phyloP scores from a whole-genome alignment of 1,139 yeast genomes.

The Lodderomyces orthopsilosis region DNA sequence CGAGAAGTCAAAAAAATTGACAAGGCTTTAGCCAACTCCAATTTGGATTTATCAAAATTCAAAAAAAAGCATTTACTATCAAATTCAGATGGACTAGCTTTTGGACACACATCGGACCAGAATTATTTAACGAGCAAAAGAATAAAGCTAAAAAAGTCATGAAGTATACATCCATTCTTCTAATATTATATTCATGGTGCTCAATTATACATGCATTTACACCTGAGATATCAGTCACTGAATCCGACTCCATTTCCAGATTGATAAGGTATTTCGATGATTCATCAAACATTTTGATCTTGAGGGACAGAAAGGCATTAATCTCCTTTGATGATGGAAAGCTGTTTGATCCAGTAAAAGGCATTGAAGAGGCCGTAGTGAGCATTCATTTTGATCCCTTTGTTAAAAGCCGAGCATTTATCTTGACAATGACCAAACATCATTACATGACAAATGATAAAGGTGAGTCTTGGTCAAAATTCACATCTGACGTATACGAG shows the following conservation, averaged over 20 bases:
- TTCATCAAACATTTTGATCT: slow-evolving; percentile 45
- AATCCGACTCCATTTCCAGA: slow-evolving; percentile 16
- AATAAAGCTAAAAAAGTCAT: not conserved
- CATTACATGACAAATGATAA: slow-evolving; percentile 56
- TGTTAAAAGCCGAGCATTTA: slow-evolving; percentile 51
- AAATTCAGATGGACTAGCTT: not conserved
- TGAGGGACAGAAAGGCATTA: slow-evolving; percentile 29
- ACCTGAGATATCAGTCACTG: slow-evolving; percentile 19
- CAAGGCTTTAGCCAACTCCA: not conserved
- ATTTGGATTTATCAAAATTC: too few species aligned
- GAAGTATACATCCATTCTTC: not conserved
- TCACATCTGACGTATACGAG: slow-evolving; percentile 24
- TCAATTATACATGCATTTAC: slow-evolving; percentile 5
- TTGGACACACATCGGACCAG: not conserved
- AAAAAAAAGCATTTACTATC: not conserved
- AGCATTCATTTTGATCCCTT: slow-evolving; percentile 44
- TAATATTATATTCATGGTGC: not conserved
- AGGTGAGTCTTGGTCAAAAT: slow-evolving; percentile 57
- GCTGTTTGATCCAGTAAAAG: slow-evolving; percentile 43
- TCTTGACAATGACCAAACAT: slow-evolving; percentile 32
- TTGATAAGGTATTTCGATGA: slow-evolving; percentile 52
- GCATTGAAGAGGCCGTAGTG: slow-evolving; percentile 23
- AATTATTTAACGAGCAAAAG: not conserved
- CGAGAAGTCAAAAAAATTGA: not conserved
- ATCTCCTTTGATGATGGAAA: slow-evolving; percentile 60